Conservation (phyloP, 768 basidiomycete genomes). For the Lyophyllum semitale region DNA sequence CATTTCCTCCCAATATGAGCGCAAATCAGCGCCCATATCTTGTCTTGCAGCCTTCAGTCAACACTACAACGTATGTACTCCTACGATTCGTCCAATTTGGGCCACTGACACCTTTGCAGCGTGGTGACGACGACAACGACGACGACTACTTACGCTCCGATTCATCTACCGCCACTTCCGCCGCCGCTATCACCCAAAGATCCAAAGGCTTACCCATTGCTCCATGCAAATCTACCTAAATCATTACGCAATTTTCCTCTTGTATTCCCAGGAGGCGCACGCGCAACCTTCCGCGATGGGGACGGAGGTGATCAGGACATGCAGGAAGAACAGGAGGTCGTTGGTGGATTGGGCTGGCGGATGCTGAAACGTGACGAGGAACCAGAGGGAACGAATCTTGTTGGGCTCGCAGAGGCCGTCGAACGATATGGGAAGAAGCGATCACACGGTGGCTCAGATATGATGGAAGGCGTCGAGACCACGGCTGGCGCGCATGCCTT, state of each 20-base stretch:
- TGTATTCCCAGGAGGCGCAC: slow-evolving; percentile 78
- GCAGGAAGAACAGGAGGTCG: slow-evolving; percentile 70
- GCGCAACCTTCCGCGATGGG: slow-evolving; percentile 78
- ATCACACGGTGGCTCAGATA: slow-evolving; percentile 58
- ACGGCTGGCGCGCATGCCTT: slow-evolving; percentile 47
- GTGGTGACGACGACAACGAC: slow-evolving; percentile 92
- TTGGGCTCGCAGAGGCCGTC: slow-evolving; percentile 77
- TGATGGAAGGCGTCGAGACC: slow-evolving; percentile 52
- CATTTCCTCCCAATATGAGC: slow-evolving; percentile 51
- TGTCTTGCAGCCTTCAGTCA: slow-evolving; percentile 78
- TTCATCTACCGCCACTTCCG: slow-evolving; percentile 75
- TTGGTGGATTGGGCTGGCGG: slow-evolving; percentile 71
- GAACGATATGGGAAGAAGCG: slow-evolving; percentile 89
- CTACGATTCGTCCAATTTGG: slow-evolving; percentile 17
- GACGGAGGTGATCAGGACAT: slow-evolving; percentile 64
- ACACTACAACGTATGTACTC: slow-evolving; percentile 74
- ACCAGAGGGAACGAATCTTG: slow-evolving; percentile 46
- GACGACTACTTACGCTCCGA: slow-evolving; percentile 88
- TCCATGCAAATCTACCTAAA: slow-evolving; percentile 72
- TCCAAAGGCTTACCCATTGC: slow-evolving; percentile 76
- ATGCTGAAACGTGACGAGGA: slow-evolving; percentile 72
- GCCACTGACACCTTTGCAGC: slow-evolving; percentile 39
- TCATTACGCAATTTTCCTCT: slow-evolving; percentile 77
- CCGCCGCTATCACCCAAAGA: slow-evolving; percentile 72
- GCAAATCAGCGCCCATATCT: slow-evolving; percentile 65